Base-by-base conservation (phyloP, 2,329 filamentous ascomycete species). In the Hawksworthiomyces lignivorus region DNA sequence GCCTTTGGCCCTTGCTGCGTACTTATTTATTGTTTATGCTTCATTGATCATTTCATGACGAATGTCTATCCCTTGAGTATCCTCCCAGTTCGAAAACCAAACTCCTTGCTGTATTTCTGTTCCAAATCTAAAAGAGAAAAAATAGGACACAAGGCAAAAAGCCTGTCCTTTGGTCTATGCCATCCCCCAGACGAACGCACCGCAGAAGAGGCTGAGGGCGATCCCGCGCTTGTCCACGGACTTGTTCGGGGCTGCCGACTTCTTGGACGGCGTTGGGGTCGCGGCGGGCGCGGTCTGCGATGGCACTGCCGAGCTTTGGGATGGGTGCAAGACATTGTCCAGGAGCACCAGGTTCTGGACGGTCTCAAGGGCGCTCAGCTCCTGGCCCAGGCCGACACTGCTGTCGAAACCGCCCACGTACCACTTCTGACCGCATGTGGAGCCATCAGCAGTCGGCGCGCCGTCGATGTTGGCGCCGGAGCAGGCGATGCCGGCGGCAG, bases 301-400 rank as follows among this genome's bases (percentile, higher is more conserved):
- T 28, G 34, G 6, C 14, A 14, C 10, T 27, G 28, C n/a, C n/a
- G n/a, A n/a, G n/a, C n/a, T n/a, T n/a, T n/a, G n/a, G n/a, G 15
- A 6, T 10, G 34, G 27, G 18, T 24, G 27, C 6, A 15, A 17
- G 7, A 40, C 35, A 8, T 21, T 26, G 15, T 44, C 62, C 36
- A 48, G 43, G 36, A 49, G 43, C 29, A 19, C 8, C 14, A 84
- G 60, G 4, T 76, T 76, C 54, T 82, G 78, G 14, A 83, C 64
- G 1, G 70, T 68, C 60, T 82, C 79, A 37, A 83, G 67, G 1
- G 77, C 80, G 42, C 69, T 73, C 75, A 83, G 77, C 55, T 82
- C 71, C 58, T 80, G 74, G 5, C 80, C 80, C 6, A 82, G 64
- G 3, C 77, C 77, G 0, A 63, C 56, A 19, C 58, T 63, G 28